Evolutionary conservation across 345 rosid genomes (phyloP).

Genomic region (Murraya paniculata): DNA sequence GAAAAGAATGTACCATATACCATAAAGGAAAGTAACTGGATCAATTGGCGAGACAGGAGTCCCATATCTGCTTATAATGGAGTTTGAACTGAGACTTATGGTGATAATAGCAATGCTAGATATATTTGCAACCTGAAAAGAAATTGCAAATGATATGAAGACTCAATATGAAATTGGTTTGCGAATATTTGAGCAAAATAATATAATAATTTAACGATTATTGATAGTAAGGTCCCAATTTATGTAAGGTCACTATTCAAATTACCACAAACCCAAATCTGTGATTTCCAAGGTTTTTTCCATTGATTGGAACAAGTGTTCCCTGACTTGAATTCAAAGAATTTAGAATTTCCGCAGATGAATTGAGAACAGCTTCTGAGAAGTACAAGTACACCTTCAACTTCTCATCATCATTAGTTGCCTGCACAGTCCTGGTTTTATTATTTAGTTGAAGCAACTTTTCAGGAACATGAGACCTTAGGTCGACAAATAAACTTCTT

Average conservation of each 20-base stretch:
- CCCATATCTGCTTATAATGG: constrained; percentile 67
- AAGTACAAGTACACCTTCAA: constrained; percentile 75
- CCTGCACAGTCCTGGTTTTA: constrained; percentile 70
- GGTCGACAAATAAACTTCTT: constrained; percentile 59
- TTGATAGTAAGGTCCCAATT: neutral
- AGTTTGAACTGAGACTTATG: constrained; percentile 41
- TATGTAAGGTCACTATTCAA: neutral
- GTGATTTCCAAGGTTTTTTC: constrained; percentile 54
- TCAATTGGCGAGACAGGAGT: constrained; percentile 70
- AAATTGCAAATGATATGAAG: constrained; percentile 5
- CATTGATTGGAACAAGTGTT: constrained; percentile 51
- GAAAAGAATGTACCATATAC: constrained; percentile 29
- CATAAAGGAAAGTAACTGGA: constrained; percentile 80
- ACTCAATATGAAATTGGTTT: neutral
- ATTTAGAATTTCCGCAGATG: constrained; percentile 57
- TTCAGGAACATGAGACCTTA: constrained; percentile 71
- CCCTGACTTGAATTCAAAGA: constrained; percentile 57
- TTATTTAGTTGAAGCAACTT: constrained; percentile 57
- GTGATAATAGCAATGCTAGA: constrained; percentile 57
- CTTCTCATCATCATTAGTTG: constrained; percentile 60
- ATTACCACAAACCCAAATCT: constrained; percentile 80
- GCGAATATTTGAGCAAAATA: neutral
- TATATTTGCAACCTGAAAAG: constrained; percentile 58
- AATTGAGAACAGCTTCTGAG: constrained; percentile 70
- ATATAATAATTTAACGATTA: neutral